Percentiles rank a stretch among this genome's conserved stretches.
Evolutionary conservation across 176 grass and related monocot genomes (phyloP).

Genomic region (Thinopyrum elongatum): DNA sequence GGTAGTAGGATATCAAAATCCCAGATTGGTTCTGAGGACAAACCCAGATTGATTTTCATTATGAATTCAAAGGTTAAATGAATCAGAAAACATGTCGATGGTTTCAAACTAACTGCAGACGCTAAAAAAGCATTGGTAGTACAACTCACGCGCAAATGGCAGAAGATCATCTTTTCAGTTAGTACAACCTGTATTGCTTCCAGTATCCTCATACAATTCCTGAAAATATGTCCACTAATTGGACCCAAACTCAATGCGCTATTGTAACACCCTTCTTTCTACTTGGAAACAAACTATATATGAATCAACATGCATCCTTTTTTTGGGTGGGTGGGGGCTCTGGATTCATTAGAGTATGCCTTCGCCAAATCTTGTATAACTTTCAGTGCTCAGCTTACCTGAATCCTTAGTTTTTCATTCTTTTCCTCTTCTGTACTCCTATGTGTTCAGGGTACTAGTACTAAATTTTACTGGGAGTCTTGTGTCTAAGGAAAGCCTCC

Average conservation of each 20-base stretch:
- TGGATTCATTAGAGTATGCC: background rate
- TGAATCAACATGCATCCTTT: too few relatives aligned
- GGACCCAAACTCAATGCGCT: background rate
- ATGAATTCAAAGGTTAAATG: background rate
- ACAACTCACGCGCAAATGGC: background rate
- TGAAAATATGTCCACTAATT: background rate
- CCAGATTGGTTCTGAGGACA: background rate
- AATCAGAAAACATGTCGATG: background rate
- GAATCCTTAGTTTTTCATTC: background rate
- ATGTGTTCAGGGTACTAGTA: background rate
- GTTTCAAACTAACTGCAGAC: background rate
- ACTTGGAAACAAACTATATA: background rate
- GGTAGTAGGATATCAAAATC: background rate
- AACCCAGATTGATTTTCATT: background rate
- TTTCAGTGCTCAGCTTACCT: background rate
- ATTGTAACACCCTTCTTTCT: slow-evolving; percentile 1
- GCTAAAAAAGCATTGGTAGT: background rate
- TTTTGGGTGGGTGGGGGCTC: too few relatives aligned
- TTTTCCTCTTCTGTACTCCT: background rate
- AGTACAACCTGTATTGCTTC: background rate
- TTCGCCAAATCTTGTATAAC: background rate
- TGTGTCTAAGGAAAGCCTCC: slow-evolving; percentile 41
- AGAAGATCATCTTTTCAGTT: background rate
- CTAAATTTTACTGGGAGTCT: slow-evolving; percentile 74
- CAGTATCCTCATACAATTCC: background rate